Conservation (phyloP, 2,329 filamentous ascomycete genomes). For the Aspergillus cejpii region DNA sequence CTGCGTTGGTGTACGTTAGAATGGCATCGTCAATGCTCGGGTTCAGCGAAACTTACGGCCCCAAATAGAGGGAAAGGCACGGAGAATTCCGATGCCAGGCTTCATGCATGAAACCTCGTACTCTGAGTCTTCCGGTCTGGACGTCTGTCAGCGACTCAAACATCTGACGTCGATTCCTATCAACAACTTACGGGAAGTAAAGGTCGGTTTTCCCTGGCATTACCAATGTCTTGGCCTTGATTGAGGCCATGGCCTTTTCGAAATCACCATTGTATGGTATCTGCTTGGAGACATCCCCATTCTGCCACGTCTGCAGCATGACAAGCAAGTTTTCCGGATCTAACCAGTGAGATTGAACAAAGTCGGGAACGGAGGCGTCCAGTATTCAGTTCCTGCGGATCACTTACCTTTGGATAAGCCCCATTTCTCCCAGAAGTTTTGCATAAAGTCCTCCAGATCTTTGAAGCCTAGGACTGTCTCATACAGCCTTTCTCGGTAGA, state of each 20-base stretch:
- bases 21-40: not conserved
- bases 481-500: slow-evolving; percentile 66
- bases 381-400: not conserved
- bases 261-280: slow-evolving; percentile 63
- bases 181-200: slow-evolving; percentile 65
- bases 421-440: slow-evolving; percentile 70
- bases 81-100: slow-evolving; percentile 51
- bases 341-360: slow-evolving; percentile 16
- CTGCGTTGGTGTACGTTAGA: slow-evolving; percentile 22
- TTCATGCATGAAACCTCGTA: slow-evolving; percentile 62
- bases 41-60: slow-evolving; percentile 47
- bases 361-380: not conserved
- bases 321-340: slow-evolving; percentile 68
- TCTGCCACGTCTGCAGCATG: slow-evolving; percentile 75
- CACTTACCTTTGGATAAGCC: slow-evolving; percentile 56
- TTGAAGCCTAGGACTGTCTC: slow-evolving; percentile 59
- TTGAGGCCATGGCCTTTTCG: slow-evolving; percentile 57
- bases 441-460: slow-evolving; percentile 65
- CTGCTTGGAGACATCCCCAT: slow-evolving; percentile 62
- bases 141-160: slow-evolving; percentile 6
- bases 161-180: too few species aligned
- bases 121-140: slow-evolving; percentile 66
- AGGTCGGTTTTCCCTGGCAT: slow-evolving; percentile 67
- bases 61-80: slow-evolving; percentile 57
- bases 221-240: slow-evolving; percentile 66